A percentile compares a stretch with the other conserved stretches of the same genome.
These are phyloP conservation scores for Venturiaceae sp. DNA, from an alignment of 2,329 filamentous ascomycete genomes.

Conservation along the genomic window DNA sequence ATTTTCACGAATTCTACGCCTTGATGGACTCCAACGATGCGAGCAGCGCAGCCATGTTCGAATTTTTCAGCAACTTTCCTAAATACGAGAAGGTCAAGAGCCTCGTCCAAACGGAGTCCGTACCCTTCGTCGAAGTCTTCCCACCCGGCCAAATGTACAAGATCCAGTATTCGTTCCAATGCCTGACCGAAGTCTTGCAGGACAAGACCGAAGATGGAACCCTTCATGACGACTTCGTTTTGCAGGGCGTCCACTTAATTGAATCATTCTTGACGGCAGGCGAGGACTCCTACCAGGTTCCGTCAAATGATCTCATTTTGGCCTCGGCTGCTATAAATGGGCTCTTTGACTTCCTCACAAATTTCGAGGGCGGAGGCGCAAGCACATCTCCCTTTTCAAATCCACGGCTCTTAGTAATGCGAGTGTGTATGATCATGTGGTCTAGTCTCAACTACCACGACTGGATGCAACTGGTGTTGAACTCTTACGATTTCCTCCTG, in stretches of 20 bases:
- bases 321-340: neutral
- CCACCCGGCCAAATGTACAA: conserved; percentile 6
- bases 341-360: neutral
- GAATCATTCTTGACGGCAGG: conserved; percentile 3
- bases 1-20: conserved; percentile 76
- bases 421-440: neutral
- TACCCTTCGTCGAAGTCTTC: neutral
- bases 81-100: neutral
- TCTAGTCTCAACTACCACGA: neutral
- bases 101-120: neutral
- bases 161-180: conserved; percentile 34
- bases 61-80: conserved; percentile 11
- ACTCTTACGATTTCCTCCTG: conserved; percentile 6
- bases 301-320: neutral
- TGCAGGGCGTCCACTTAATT: conserved; percentile 16
- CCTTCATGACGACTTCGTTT: conserved; percentile 17
- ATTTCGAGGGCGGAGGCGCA: neutral
- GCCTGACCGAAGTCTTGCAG: conserved; percentile 52
- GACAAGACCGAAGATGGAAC: conserved; percentile 21
- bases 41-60: conserved; percentile 17
- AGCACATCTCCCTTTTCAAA: neutral
- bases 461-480: neutral
- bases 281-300: neutral
- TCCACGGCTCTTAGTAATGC: neutral
- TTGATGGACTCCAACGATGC: conserved; percentile 64